Percentiles rank a stretch among this genome's conserved stretches.
These are phyloP conservation scores for Leishmania turanica DNA, from an alignment of 208 protist genomes.

Conservation along the genomic window DNA sequence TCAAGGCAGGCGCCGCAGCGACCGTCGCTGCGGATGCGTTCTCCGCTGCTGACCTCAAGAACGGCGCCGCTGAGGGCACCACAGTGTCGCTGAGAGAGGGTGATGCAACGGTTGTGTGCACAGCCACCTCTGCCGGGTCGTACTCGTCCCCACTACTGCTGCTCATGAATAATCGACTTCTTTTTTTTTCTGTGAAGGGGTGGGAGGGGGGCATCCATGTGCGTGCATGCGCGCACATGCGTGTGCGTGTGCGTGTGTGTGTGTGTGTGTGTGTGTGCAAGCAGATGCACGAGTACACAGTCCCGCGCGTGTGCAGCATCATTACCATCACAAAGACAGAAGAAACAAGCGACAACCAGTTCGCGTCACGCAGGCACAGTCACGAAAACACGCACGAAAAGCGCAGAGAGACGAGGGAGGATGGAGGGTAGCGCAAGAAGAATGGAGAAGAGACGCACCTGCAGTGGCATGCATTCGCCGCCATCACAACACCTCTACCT, in stretches of 20 bases:
- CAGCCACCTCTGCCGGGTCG: slow-evolving; percentile 43
- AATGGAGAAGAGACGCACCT: neutral
- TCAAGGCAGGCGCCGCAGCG: too few species aligned
- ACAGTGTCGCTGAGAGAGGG: neutral
- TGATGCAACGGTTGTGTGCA: neutral
- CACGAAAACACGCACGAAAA: neutral
- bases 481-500: too few species aligned
- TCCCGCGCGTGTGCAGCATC: neutral
- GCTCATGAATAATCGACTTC: neutral
- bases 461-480: neutral
- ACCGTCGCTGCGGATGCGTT: neutral
- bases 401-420: neutral
- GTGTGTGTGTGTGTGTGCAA: neutral
- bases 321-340: neutral
- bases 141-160: slow-evolving; percentile 59
- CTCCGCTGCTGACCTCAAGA: neutral
- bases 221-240: neutral
- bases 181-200: neutral
- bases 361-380: neutral
- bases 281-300: neutral
- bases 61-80: neutral
- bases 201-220: neutral
- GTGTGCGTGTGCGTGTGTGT: neutral
- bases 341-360: neutral
- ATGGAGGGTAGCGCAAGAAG: neutral